Evolutionary conservation across 1,284 basidiomycete genomes (phyloP).

Genomic region (Porogramme epimiltina): DNA sequence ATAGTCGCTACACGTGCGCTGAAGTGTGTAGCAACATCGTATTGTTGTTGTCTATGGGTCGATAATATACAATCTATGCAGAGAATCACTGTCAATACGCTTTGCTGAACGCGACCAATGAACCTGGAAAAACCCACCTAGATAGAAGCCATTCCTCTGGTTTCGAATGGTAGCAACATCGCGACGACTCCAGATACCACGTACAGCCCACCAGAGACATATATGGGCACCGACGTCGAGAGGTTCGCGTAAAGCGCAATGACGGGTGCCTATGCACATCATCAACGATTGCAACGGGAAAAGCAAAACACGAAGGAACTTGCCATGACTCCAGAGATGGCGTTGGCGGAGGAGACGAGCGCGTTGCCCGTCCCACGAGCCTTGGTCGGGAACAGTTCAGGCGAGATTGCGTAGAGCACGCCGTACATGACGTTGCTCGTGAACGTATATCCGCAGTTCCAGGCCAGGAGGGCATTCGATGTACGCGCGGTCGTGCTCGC

Average conservation of each 20-base stretch:
- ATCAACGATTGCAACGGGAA: neutral
- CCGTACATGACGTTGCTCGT: conserved; percentile 73
- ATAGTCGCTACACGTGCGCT: no score
- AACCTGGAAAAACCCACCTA: no score
- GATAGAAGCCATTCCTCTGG: conserved; percentile 63
- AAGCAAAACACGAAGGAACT: neutral
- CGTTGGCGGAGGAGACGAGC: conserved; percentile 57
- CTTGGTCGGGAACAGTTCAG: conserved; percentile 72
- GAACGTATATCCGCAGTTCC: conserved; percentile 72
- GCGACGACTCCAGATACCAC: conserved; percentile 60
- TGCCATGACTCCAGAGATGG: conserved; percentile 67
- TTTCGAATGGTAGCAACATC: conserved; percentile 70
- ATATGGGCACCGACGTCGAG: conserved; percentile 66
- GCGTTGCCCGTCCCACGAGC: conserved; percentile 75
- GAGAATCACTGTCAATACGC: neutral
- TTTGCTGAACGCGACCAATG: no score
- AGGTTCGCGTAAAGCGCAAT: conserved; percentile 64
- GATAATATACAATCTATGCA: neutral
- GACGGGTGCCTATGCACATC: conserved; percentile 57
- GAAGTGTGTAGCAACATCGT: no score
- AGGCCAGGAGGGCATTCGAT: conserved; percentile 63
- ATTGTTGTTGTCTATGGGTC: no score
- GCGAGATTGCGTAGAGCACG: conserved; percentile 64
- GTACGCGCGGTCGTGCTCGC: conserved; percentile 65
- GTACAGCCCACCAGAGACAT: conserved; percentile 66